A percentile compares a stretch with the other conserved stretches of the same genome.
These are phyloP conservation scores for Botrytis medusae DNA, from an alignment of 2,329 filamentous ascomycete species.

Conservation along the genomic window DNA sequence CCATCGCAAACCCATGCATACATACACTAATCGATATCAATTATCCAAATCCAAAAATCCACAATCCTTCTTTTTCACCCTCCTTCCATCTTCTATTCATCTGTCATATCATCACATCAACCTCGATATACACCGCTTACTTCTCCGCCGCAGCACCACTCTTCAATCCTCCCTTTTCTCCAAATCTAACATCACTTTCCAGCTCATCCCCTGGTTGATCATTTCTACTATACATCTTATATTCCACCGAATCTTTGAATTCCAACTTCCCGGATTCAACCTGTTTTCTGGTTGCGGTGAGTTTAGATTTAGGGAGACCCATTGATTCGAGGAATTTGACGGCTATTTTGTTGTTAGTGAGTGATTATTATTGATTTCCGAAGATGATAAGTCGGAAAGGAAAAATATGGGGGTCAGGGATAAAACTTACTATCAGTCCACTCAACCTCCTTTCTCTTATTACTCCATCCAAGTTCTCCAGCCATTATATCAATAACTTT, in stretches of 20 bases:
- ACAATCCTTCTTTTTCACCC: neutral
- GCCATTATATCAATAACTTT: conserved; percentile 86
- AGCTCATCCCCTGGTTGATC: conserved; percentile 48
- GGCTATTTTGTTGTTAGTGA: conserved; percentile 42
- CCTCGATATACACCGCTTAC: neutral
- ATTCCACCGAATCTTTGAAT: conserved; percentile 57
- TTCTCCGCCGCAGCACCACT: neutral
- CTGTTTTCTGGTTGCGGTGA: conserved; percentile 57
- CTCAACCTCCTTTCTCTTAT: conserved; percentile 69
- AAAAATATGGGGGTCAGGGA: neutral
- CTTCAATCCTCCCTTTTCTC: neutral
- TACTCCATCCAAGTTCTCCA: conserved; percentile 78
- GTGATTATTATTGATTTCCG: neutral
- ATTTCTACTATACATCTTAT: conserved; percentile 62
- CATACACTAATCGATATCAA: neutral
- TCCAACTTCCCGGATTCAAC: conserved; percentile 61
- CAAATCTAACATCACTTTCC: conserved; percentile 33
- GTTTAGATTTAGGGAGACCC: conserved; percentile 62
- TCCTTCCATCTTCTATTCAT: neutral
- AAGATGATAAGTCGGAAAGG: neutral
- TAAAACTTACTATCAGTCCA: conserved; percentile 70
- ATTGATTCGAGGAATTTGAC: conserved; percentile 62
- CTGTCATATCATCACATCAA: neutral
- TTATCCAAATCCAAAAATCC: neutral
- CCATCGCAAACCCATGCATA: neutral